Evolutionary conservation across 306 rosid genomes (phyloP).

Genomic region (Albizia julibrissin): DNA sequence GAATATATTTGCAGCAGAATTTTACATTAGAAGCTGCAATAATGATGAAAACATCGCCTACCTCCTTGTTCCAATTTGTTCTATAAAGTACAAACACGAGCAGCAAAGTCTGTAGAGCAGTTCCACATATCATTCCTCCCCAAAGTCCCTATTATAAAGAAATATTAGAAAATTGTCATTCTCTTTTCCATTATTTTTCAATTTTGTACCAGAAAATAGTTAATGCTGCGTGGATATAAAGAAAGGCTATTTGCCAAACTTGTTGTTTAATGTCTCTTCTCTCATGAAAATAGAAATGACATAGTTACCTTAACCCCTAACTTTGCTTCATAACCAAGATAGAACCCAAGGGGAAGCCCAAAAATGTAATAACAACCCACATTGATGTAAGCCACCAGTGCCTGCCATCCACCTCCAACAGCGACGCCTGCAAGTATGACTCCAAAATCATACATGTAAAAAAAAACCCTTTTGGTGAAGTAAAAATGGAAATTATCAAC

Average conservation of each 20-base stretch:
- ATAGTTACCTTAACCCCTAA: constrained; percentile 67
- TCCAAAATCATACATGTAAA: neutral
- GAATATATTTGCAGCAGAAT: neutral
- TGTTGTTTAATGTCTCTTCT: neutral
- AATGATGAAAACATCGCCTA: constrained; percentile 17
- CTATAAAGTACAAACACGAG: constrained; percentile 40
- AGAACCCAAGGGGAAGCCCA: constrained; percentile 75
- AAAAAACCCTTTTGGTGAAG: neutral
- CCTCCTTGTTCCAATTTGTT: constrained; percentile 56
- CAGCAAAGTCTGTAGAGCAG: constrained; percentile 42
- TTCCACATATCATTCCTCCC: constrained; percentile 60
- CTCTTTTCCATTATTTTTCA: neutral
- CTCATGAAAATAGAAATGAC: neutral
- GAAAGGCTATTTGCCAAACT: neutral
- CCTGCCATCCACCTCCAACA: constrained; percentile 95
- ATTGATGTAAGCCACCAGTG: constrained; percentile 79
- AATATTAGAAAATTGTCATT: constrained; percentile 6
- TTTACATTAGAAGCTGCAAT: neutral
- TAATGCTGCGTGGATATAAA: neutral
- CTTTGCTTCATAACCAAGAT: constrained; percentile 63
- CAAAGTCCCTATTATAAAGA: constrained; percentile 48
- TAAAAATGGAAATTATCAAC: constrained; percentile 9
- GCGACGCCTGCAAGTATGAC: constrained; percentile 73
- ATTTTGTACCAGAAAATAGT: neutral
- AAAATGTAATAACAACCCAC: constrained; percentile 74